Percentiles rank a stretch among this genome's conserved stretches.
phyloP scores from a whole-genome alignment of 2,329 filamentous ascomycete species.

The Dichotomopilus funicola region DNA sequence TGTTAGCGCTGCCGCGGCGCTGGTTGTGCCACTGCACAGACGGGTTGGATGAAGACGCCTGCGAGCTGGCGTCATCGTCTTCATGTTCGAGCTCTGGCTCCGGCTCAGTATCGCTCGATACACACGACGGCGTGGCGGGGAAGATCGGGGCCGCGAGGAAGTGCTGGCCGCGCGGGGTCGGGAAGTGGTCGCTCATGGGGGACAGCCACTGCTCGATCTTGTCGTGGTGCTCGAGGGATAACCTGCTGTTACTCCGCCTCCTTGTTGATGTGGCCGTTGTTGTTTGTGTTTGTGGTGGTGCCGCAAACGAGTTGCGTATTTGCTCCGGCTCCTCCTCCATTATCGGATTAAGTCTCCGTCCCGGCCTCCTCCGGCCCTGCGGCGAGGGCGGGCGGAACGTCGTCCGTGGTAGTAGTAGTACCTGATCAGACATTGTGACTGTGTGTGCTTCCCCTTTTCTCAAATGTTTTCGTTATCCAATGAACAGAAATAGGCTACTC shows the following conservation, averaged over 20 bases:
- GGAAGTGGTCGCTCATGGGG: constrained; percentile 59
- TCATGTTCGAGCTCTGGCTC: constrained; percentile 42
- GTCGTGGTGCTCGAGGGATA: constrained; percentile 32
- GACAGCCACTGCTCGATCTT: constrained; percentile 54
- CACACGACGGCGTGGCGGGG: constrained; percentile 53
- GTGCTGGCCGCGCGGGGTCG: constrained; percentile 61
- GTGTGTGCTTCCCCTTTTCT: constrained; percentile 19
- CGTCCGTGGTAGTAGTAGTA: constrained; percentile 34
- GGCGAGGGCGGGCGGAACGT: constrained; percentile 43
- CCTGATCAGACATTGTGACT: constrained; percentile 45
- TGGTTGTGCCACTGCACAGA: constrained; percentile 52
- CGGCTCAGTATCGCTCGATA: constrained; percentile 41
- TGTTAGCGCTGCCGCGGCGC: constrained; percentile 21
- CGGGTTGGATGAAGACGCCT: constrained; percentile 45
- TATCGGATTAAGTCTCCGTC: constrained; percentile 57
- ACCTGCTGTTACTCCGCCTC: constrained; percentile 27
- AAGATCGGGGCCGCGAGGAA: constrained; percentile 58
- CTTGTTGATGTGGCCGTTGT: too few relatives aligned
- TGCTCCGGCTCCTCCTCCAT: constrained; percentile 48
- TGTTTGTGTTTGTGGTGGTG: too few relatives aligned
- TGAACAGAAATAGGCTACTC: constrained; percentile 25
- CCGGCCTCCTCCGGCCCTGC: constrained; percentile 48
- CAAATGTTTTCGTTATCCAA: constrained; percentile 6
- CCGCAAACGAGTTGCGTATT: constrained; percentile 29
- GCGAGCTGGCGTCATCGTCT: constrained; percentile 31